phyloP scores from a whole-genome alignment of 345 rosid species.

The Salix viminalis region DNA sequence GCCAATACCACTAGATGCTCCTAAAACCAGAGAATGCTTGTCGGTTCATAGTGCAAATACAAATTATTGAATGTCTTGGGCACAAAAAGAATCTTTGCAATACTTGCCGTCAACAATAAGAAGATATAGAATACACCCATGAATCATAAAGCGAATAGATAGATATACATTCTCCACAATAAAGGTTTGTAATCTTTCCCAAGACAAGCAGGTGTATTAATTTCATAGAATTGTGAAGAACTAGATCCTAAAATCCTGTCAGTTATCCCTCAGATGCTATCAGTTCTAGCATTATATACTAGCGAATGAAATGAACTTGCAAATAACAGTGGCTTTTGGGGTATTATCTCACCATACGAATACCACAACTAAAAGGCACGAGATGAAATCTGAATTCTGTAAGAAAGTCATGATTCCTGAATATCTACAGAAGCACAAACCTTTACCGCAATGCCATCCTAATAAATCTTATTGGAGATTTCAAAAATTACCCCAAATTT shows the following conservation, averaged over 20 bases:
- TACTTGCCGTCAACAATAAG: neutral
- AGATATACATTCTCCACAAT: neutral
- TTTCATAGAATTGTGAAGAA: neutral
- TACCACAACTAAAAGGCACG: too few relatives aligned
- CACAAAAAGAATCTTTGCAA: neutral
- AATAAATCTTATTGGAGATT: neutral
- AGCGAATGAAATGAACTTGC: neutral
- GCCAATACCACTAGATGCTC: slow-evolving; percentile 81
- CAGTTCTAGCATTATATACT: neutral
- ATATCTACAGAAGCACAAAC: neutral
- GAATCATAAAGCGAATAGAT: neutral
- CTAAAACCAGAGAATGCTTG: slow-evolving; percentile 22
- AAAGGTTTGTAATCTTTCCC: neutral
- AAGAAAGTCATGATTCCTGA: neutral
- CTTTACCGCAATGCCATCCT: neutral
- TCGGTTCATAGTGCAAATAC: neutral
- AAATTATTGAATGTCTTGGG: neutral
- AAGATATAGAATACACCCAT: neutral
- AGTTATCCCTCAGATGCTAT: too few relatives aligned
- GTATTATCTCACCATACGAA: neutral
- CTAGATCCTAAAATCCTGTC: neutral
- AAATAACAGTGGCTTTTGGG: neutral
- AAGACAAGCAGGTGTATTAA: neutral
- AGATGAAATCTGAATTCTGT: neutral
- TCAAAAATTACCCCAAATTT: neutral